A percentile compares a stretch with the other conserved stretches of the same genome.
Evolutionary conservation across 148 eudicot genomes (phyloP).

Genomic region (Pharnaceum exiguum): DNA sequence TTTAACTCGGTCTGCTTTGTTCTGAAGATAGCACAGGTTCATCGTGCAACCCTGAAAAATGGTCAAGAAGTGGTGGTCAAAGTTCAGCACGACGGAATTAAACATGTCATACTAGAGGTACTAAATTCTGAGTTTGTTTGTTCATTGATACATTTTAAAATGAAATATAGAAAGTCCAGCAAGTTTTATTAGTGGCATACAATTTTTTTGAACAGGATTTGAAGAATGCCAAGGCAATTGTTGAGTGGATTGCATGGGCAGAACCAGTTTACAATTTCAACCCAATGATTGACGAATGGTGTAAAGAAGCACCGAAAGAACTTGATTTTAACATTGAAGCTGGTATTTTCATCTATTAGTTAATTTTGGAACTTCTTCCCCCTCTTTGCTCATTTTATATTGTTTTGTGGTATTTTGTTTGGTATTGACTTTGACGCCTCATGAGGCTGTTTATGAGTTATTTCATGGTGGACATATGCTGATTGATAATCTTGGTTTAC

Average conservation of each 20-base stretch:
- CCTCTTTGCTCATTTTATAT: neutral
- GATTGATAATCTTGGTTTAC: conserved; percentile 17
- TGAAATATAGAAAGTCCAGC: conserved; percentile 6
- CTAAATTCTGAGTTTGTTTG: neutral
- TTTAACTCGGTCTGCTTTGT: conserved; percentile 8
- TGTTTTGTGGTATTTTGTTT: too few relatives aligned
- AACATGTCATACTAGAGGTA: conserved; percentile 86
- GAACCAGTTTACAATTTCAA: conserved; percentile 95
- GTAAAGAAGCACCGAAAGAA: conserved; percentile 94
- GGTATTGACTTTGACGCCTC: too few relatives aligned
- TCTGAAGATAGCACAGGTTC: conserved; percentile 98
- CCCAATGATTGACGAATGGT: conserved; percentile 99
- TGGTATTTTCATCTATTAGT: conserved; percentile 39
- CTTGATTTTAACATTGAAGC: conserved; percentile 93
- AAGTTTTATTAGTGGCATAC: conserved; percentile 16
- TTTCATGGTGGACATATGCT: neutral
- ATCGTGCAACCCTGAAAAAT: conserved; percentile 83
- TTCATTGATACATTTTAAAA: conserved; percentile 12
- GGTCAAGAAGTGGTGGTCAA: conserved; percentile 92
- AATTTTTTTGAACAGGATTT: conserved; percentile 58
- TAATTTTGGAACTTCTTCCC: neutral
- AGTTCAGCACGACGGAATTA: conserved; percentile 91
- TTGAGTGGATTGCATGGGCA: conserved; percentile 99
- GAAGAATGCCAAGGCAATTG: conserved; percentile 90
- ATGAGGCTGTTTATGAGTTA: neutral